Evolutionary conservation across 345 rosid genomes (phyloP).

Genomic region (Populus deltoides): DNA sequence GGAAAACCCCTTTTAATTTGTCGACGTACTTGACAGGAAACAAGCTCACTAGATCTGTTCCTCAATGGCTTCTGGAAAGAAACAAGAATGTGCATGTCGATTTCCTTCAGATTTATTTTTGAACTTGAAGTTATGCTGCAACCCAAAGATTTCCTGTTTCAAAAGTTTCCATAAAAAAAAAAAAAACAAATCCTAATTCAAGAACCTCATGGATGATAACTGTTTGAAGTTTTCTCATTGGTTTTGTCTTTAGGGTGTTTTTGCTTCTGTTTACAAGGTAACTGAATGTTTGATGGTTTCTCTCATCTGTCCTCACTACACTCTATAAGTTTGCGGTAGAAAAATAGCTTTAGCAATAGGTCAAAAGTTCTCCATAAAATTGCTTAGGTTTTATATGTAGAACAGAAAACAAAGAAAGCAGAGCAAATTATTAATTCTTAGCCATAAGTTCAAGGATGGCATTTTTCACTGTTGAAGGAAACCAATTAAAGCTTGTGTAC

Average conservation of each 20-base stretch:
- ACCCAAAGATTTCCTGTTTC: neutral
- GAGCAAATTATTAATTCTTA: too few species aligned
- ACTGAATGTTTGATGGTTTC: neutral
- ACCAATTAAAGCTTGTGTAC: too few species aligned
- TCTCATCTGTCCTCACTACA: neutral
- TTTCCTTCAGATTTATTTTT: constrained; percentile 8
- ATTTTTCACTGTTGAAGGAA: too few species aligned
- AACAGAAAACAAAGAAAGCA: too few species aligned
- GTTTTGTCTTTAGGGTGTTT: constrained; percentile 22
- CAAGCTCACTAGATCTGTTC: constrained; percentile 63
- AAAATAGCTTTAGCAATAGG: neutral
- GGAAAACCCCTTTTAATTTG: too few species aligned
- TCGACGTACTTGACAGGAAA: constrained; percentile 72
- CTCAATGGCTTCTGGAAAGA: constrained; percentile 47
- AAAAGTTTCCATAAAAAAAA: too few species aligned
- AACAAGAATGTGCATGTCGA: constrained; percentile 66
- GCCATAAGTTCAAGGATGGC: too few species aligned
- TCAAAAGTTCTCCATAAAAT: neutral
- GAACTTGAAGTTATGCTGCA: constrained; percentile 1
- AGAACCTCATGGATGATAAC: neutral
- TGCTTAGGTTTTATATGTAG: too few species aligned
- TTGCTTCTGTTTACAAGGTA: constrained; percentile 35
- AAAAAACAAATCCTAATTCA: neutral
- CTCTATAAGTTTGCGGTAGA: neutral
- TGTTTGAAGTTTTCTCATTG: constrained; percentile 30